A percentile compares a stretch with the other conserved stretches of the same genome.
Evolutionary conservation across 2,329 filamentous ascomycete genomes (phyloP).

Genomic region (Fusarium sp.): DNA sequence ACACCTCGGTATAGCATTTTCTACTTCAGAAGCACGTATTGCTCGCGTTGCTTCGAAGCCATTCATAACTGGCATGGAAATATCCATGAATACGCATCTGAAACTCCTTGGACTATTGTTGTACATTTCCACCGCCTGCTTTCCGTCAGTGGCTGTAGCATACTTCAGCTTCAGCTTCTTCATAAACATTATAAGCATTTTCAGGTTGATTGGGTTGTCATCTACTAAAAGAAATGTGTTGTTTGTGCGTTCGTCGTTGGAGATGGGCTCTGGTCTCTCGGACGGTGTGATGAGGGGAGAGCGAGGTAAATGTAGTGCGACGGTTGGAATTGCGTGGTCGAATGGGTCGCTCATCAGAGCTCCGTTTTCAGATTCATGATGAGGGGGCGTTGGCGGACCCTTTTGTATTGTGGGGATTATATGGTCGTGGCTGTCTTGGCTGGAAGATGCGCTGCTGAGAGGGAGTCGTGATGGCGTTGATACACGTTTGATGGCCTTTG

Average conservation of each 20-base stretch:
- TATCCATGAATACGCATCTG: conserved; percentile 7
- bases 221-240: neutral
- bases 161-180: neutral
- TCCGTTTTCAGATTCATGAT: fast-evolving
- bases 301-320: neutral
- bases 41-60: conserved; percentile 3
- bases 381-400: neutral
- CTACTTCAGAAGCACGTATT: neutral
- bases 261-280: neutral
- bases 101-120: neutral
- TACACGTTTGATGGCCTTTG: neutral
- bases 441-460: neutral
- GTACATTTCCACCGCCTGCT: neutral
- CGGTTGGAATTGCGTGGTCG: fast-evolving
- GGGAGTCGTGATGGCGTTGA: neutral
- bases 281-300: neutral
- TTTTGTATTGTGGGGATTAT: neutral
- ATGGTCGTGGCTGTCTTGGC: fast-evolving
- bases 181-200: conserved; percentile 9
- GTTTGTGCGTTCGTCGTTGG: fast-evolving
- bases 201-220: conserved; percentile 2
- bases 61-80: conserved; percentile 3
- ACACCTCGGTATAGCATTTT: neutral
- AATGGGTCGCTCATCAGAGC: neutral
- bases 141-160: neutral